These are phyloP conservation scores for Jaltomata sinuosa DNA, from an alignment of 257 asterid genomes.

Conservation along the genomic window DNA sequence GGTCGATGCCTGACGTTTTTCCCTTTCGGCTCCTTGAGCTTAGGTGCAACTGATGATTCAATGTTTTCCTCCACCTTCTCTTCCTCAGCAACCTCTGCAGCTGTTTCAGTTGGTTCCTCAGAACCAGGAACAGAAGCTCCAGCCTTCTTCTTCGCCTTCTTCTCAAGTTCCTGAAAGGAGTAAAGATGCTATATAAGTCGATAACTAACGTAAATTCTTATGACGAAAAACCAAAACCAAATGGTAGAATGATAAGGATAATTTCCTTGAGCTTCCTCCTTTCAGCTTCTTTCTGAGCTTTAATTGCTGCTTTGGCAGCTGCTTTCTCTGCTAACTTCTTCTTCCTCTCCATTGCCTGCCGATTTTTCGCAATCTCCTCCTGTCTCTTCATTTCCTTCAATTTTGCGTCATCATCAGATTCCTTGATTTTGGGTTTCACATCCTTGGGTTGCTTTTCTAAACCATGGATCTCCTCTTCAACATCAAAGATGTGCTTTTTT, in stretches of 20 bases:
- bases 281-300: constrained; percentile 90
- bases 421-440: constrained; percentile 26
- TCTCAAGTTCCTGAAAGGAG: constrained; percentile 71
- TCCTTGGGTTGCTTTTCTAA: constrained; percentile 22
- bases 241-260: background rate
- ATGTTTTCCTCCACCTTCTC: constrained; percentile 39
- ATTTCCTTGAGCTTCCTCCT: constrained; percentile 84
- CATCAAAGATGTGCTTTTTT: constrained; percentile 7
- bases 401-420: constrained; percentile 53
- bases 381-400: constrained; percentile 62
- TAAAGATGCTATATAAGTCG: background rate
- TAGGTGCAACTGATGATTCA: constrained; percentile 32
- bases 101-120: constrained; percentile 52
- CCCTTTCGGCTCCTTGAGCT: constrained; percentile 44
- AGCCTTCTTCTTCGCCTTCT: constrained; percentile 59
- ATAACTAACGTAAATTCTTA: background rate
- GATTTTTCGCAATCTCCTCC: constrained; percentile 70
- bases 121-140: constrained; percentile 30
- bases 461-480: constrained; percentile 21
- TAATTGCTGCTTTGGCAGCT: constrained; percentile 67
- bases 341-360: constrained; percentile 73
- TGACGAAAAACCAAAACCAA: background rate
- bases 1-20: constrained; percentile 27
- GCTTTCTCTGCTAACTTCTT: constrained; percentile 75
- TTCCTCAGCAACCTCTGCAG: constrained; percentile 38